Evolutionary conservation across 78 protist species (phyloP).

Genomic region (Acrasis kona): DNA sequence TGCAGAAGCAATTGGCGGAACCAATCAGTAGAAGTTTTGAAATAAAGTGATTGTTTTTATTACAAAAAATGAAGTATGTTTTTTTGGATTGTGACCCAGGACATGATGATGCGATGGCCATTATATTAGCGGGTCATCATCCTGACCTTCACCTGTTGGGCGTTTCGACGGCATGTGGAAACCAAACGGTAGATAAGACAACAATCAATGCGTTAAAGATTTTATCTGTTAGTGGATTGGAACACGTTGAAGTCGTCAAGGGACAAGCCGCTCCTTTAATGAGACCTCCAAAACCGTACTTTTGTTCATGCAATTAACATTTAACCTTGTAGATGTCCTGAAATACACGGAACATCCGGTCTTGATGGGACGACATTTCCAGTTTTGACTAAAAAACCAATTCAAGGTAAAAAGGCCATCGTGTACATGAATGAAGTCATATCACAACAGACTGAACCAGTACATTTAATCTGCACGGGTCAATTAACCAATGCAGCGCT

Average conservation of each 20-base stretch:
- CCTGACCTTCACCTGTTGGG: slow-evolving; percentile 34
- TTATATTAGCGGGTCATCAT: slow-evolving; percentile 44
- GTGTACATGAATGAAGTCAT: slow-evolving; percentile 20
- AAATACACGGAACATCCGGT: slow-evolving; percentile 77
- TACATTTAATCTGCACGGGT: slow-evolving; percentile 65
- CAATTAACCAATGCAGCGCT: slow-evolving; percentile 69
- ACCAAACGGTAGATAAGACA: slow-evolving; percentile 75
- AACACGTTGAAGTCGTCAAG: background rate
- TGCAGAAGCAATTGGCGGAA: background rate
- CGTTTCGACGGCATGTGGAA: slow-evolving; percentile 69
- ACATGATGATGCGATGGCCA: slow-evolving; percentile 84
- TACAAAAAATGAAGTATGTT: slow-evolving; percentile 20
- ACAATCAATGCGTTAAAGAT: slow-evolving; percentile 56
- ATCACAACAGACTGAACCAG: background rate
- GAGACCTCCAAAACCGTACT: background rate
- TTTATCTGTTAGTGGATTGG: slow-evolving; percentile 20
- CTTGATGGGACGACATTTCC: slow-evolving; percentile 35
- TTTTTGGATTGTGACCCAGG: slow-evolving; percentile 70
- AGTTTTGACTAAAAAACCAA: slow-evolving; percentile 1
- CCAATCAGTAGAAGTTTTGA: no score
- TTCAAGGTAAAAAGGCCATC: slow-evolving; percentile 16
- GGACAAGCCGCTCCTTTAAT: slow-evolving; percentile 5
- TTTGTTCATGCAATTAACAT: no score
- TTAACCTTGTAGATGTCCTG: slow-evolving; percentile 47
- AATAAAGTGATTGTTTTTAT: no score